Conservation (phyloP, 495 filamentous ascomycete genomes). For the Talaromyces proteolyticus region DNA sequence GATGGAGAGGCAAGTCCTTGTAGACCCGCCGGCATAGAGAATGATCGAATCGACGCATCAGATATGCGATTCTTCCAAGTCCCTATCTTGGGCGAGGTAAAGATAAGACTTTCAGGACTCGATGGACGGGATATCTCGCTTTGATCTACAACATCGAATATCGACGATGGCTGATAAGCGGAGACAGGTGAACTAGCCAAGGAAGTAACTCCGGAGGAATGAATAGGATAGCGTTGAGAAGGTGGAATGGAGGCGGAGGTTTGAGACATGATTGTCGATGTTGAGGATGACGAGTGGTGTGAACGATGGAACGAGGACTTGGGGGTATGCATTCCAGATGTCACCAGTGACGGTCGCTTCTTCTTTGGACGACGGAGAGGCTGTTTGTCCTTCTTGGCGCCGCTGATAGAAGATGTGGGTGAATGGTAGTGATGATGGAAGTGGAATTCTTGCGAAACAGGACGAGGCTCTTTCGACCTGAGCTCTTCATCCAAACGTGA, state of each 20-base stretch:
- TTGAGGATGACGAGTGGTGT: conserved; percentile 42
- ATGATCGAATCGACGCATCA: conserved; percentile 46
- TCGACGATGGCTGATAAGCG: conserved; percentile 60
- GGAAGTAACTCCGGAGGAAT: conserved; percentile 65
- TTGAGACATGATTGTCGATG: conserved; percentile 55
- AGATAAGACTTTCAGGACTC: conserved; percentile 65
- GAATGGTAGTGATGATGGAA: conserved; percentile 92
- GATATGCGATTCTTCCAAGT: conserved; percentile 48
- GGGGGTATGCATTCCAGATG: conserved; percentile 43
- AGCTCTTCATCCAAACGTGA: conserved; percentile 63
- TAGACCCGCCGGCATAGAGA: conserved; percentile 16
- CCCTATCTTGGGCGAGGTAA: conserved; percentile 39
- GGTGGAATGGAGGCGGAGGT: conserved; percentile 54
- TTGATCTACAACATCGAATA: conserved; percentile 68
- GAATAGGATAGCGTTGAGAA: conserved; percentile 57
- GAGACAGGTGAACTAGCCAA: conserved; percentile 79
- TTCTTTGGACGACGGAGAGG: conserved; percentile 58
- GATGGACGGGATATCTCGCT: conserved; percentile 60
- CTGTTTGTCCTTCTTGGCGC: conserved; percentile 43
- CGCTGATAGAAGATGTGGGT: conserved; percentile 33
- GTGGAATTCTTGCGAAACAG: conserved; percentile 69
- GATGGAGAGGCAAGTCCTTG: background rate
- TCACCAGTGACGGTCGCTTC: conserved; percentile 51
- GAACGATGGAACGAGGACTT: conserved; percentile 30
- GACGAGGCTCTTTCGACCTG: conserved; percentile 40